Evolutionary conservation across 495 filamentous ascomycete genomes (phyloP).

Genomic region (Aspergillus affinis): DNA sequence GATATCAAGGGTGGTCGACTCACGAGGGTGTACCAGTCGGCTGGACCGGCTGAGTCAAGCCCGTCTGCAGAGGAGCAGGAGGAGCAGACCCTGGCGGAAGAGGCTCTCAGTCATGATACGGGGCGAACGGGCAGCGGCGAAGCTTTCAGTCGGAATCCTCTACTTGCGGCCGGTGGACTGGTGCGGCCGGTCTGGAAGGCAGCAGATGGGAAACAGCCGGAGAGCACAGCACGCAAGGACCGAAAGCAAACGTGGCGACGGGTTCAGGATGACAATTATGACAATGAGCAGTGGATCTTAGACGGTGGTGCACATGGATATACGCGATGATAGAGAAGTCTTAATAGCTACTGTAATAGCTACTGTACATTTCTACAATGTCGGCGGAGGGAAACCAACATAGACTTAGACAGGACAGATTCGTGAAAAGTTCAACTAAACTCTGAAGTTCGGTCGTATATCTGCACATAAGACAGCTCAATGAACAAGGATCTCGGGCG

Average conservation of each 20-base stretch:
- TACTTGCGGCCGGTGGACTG: conserved; percentile 66
- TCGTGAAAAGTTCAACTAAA: too few relatives aligned
- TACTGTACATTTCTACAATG: background rate
- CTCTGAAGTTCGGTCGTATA: too few relatives aligned
- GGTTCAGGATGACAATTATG: conserved; percentile 86
- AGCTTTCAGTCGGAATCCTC: conserved; percentile 80
- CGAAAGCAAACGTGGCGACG: conserved; percentile 70
- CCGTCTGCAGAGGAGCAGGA: conserved; percentile 36
- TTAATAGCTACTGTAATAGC: too few relatives aligned
- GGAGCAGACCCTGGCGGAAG: conserved; percentile 30
- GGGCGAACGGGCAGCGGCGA: conserved; percentile 41
- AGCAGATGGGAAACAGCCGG: conserved; percentile 45
- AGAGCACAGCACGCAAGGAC: conserved; percentile 39
- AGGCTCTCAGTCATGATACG: conserved; percentile 20
- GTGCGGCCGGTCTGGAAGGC: conserved; percentile 75
- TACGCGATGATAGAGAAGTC: conserved; percentile 1
- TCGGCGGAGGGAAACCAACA: background rate
- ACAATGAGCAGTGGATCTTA: conserved; percentile 90
- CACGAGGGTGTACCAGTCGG: conserved; percentile 65
- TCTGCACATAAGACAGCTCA: too few relatives aligned
- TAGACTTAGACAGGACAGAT: too few relatives aligned
- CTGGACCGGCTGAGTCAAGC: conserved; percentile 26
- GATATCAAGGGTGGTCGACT: conserved; percentile 78
- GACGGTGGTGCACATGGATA: conserved; percentile 76
- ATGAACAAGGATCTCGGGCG: too few relatives aligned